Percentiles rank a stretch among this genome's conserved stretches.
phyloP scores from a whole-genome alignment of 2,329 filamentous ascomycete genomes.

The Fusarium sublunatum region DNA sequence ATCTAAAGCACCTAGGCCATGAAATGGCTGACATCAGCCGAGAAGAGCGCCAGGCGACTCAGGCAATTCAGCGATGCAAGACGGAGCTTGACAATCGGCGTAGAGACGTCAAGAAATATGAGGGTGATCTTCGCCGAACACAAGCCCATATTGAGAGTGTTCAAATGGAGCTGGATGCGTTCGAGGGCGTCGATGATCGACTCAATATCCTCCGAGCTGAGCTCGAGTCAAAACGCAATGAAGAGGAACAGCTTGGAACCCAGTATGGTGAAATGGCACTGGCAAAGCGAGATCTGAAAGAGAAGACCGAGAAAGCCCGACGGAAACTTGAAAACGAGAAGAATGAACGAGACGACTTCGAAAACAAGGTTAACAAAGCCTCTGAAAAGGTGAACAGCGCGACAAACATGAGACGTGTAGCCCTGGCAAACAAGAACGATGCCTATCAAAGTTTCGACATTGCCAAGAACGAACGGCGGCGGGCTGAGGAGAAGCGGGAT shows the following conservation, averaged over 20 bases:
- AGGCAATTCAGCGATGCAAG: constrained; percentile 61
- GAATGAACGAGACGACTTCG: constrained; percentile 55
- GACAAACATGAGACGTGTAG: constrained; percentile 62
- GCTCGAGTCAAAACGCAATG: constrained; percentile 65
- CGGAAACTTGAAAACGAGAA: constrained; percentile 49
- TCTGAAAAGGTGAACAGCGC: constrained; percentile 63
- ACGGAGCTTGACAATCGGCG: constrained; percentile 59
- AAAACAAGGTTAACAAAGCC: constrained; percentile 65
- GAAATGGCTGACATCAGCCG: constrained; percentile 66
- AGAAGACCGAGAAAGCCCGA: constrained; percentile 56
- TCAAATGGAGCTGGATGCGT: constrained; percentile 71
- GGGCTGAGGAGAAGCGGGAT: constrained; percentile 60
- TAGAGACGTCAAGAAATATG: constrained; percentile 54
- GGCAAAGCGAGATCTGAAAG: constrained; percentile 61
- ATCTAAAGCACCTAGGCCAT: constrained; percentile 63
- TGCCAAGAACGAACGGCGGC: constrained; percentile 58
- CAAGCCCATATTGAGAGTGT: constrained; percentile 66
- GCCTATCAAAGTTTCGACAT: constrained; percentile 64
- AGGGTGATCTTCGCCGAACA: constrained; percentile 66
- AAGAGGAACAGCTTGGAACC: constrained; percentile 61
- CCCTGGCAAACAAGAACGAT: constrained; percentile 71
- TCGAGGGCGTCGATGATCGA: constrained; percentile 74
- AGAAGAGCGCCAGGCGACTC: constrained; percentile 59
- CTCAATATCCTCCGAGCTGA: constrained; percentile 68
- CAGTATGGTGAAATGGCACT: constrained; percentile 66